These are phyloP conservation scores for Cutaneotrichosporon sp. DNA, from an alignment of 1,284 basidiomycete species.

Conservation along the genomic window DNA sequence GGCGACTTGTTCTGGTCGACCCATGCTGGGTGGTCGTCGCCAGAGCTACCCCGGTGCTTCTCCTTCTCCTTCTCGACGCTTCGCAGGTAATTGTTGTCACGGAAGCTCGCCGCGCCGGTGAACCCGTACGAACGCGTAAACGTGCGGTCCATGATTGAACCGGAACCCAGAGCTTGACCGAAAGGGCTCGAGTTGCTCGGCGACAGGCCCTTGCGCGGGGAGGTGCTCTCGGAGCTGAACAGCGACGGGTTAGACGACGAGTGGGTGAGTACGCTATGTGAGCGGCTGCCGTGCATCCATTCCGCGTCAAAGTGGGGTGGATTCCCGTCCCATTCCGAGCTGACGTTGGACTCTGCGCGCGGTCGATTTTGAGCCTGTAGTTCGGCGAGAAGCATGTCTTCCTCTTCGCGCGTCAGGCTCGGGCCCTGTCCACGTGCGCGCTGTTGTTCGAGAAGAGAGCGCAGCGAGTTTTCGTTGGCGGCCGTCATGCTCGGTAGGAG, in stretches of 20 bases:
- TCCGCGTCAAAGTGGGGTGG: slow-evolving; percentile 29
- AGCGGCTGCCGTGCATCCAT: slow-evolving; percentile 6
- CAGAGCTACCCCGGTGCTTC: not conserved
- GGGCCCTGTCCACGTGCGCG: slow-evolving; percentile 39
- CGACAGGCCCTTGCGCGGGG: slow-evolving; percentile 10
- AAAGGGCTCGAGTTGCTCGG: slow-evolving; percentile 8
- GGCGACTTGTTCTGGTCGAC: not conserved
- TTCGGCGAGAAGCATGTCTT: slow-evolving; percentile 38
- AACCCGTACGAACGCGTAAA: slow-evolving; percentile 44
- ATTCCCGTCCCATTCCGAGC: slow-evolving; percentile 38
- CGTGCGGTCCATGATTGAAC: slow-evolving; percentile 12
- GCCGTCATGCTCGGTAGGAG: slow-evolving; percentile 41
- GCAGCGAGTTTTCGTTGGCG: slow-evolving; percentile 39
- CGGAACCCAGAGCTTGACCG: not conserved
- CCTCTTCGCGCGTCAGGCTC: slow-evolving; percentile 44
- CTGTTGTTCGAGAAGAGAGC: slow-evolving; percentile 43
- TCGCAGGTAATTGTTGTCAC: slow-evolving; percentile 44
- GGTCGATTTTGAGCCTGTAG: slow-evolving; percentile 6
- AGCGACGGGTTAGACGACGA: slow-evolving; percentile 7
- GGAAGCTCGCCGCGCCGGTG: slow-evolving; percentile 36
- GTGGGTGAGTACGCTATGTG: slow-evolving; percentile 1
- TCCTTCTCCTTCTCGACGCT: slow-evolving; percentile 32
- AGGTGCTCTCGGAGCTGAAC: slow-evolving; percentile 16
- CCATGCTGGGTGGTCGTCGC: slow-evolving; percentile 9
- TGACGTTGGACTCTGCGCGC: slow-evolving; percentile 9